Conservation (phyloP, 2,329 filamentous ascomycete species). For the Calonectria pseudoturangicola region DNA sequence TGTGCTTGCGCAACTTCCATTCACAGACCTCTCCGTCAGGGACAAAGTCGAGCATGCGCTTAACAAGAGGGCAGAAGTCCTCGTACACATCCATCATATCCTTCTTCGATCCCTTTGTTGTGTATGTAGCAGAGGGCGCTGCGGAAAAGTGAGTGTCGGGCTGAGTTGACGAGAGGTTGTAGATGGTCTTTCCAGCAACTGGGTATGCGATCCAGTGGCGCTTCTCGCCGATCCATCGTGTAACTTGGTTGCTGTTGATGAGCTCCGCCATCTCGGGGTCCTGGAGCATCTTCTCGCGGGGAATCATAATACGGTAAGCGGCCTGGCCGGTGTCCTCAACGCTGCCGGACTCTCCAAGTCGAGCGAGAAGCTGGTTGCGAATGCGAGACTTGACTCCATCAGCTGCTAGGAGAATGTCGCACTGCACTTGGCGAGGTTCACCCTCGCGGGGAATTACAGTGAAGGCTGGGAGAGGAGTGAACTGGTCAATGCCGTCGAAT, state of each 20-base stretch:
- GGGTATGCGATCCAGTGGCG: conserved; percentile 88
- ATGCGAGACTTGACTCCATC: conserved; percentile 74
- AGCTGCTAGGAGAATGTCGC: conserved; percentile 71
- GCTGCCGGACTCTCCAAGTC: conserved; percentile 69
- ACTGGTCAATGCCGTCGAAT: conserved; percentile 74
- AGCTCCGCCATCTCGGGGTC: conserved; percentile 82
- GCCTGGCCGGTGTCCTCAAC: conserved; percentile 84
- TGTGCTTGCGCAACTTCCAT: conserved; percentile 77
- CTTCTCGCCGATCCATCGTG: conserved; percentile 84
- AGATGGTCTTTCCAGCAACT: conserved; percentile 79
- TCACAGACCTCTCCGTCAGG: conserved; percentile 78
- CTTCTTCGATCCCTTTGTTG: conserved; percentile 76
- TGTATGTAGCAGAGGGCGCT: conserved; percentile 76
- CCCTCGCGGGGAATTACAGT: conserved; percentile 74
- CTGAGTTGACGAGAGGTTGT: conserved; percentile 78
- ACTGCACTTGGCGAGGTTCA: conserved; percentile 71
- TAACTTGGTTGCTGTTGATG: conserved; percentile 79
- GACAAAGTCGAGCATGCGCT: conserved; percentile 75
- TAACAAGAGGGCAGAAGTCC: conserved; percentile 77
- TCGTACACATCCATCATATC: conserved; percentile 77
- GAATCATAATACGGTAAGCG: conserved; percentile 86
- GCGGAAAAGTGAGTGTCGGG: conserved; percentile 77
- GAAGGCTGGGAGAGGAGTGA: conserved; percentile 76
- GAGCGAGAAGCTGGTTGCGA: conserved; percentile 72
- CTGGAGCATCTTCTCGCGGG: conserved; percentile 77